A percentile compares a stretch with the other conserved stretches of the same genome.
Evolutionary conservation across 2,329 filamentous ascomycete species (phyloP).

Genomic region (Capronia epimyces): DNA sequence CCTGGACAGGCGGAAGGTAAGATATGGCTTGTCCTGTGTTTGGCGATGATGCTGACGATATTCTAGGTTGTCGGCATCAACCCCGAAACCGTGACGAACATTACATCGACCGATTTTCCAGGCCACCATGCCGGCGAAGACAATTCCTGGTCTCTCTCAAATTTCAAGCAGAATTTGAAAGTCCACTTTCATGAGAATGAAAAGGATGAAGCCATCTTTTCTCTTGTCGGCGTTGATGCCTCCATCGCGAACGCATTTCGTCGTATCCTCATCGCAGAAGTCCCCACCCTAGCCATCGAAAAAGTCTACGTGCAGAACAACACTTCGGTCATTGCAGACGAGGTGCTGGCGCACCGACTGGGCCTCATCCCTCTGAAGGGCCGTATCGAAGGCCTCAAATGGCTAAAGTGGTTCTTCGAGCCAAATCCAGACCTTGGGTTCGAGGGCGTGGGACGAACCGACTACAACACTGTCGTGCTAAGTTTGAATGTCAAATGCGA

Average conservation of each 20-base stretch:
- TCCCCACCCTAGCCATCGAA: conserved; percentile 91
- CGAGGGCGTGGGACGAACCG: conserved; percentile 47
- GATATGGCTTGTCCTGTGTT: not conserved
- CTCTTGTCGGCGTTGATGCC: conserved; percentile 84
- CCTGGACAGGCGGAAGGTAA: conserved; percentile 26
- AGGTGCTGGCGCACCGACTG: conserved; percentile 84
- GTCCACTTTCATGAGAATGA: conserved; percentile 82
- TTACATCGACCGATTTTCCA: conserved; percentile 85
- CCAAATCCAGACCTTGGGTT: conserved; percentile 52
- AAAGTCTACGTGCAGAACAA: conserved; percentile 91
- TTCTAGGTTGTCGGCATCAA: conserved; percentile 65
- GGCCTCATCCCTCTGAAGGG: conserved; percentile 87
- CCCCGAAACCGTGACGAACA: conserved; percentile 82
- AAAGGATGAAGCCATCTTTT: conserved; percentile 74
- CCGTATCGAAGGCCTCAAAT: conserved; percentile 68
- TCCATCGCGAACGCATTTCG: conserved; percentile 95
- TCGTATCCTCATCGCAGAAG: conserved; percentile 88
- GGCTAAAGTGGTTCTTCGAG: conserved; percentile 76
- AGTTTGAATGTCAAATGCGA: conserved; percentile 73
- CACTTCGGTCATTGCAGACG: conserved; percentile 95
- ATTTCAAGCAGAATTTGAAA: conserved; percentile 63
- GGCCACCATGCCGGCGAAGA: conserved; percentile 87
- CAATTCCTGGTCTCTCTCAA: conserved; percentile 68
- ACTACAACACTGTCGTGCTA: conserved; percentile 83
- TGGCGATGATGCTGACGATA: not conserved